A percentile compares a stretch with the other conserved stretches of the same genome.
These are phyloP conservation scores for Santalum album DNA, from an alignment of 164 flowering plant species.

Conservation along the genomic window DNA sequence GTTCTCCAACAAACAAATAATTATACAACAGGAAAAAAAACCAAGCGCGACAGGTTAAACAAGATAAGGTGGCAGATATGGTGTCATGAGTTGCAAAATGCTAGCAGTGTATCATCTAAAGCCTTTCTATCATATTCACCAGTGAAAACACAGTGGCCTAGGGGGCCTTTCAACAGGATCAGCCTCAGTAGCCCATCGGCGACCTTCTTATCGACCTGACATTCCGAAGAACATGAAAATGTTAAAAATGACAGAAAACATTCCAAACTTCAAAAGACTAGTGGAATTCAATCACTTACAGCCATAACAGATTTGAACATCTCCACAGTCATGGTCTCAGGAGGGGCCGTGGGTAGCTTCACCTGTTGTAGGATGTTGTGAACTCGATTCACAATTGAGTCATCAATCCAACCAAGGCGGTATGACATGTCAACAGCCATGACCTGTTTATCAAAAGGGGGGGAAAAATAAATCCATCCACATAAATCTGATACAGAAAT, in stretches of 20 bases:
- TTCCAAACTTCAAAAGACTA: background rate
- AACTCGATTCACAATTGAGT: constrained; percentile 64
- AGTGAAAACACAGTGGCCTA: constrained; percentile 92
- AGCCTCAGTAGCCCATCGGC: constrained; percentile 95
- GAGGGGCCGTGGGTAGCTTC: constrained; percentile 84
- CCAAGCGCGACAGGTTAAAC: too few relatives aligned
- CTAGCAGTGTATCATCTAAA: constrained; percentile 75
- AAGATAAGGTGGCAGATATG: too few relatives aligned
- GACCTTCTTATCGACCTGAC: constrained; percentile 95
- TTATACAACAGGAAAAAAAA: too few relatives aligned
- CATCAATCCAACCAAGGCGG: constrained; percentile 98
- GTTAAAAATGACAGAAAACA: background rate
- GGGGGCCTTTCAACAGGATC: constrained; percentile 87
- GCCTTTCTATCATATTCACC: constrained; percentile 85
- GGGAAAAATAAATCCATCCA: too few relatives aligned
- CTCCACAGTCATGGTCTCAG: constrained; percentile 81
- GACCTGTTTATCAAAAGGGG: constrained; percentile 59
- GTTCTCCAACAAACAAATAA: too few relatives aligned
- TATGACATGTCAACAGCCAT: constrained; percentile 99
- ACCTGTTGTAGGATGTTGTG: constrained; percentile 54
- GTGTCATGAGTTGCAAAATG: constrained; percentile 74
- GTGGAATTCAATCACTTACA: constrained; percentile 32
- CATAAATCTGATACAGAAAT: background rate
- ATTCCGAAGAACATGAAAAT: background rate
- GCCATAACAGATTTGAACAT: constrained; percentile 93